Evolutionary conservation across 192 early-diverging fungal species (phyloP).

Genomic region (Coemansia sp.): DNA sequence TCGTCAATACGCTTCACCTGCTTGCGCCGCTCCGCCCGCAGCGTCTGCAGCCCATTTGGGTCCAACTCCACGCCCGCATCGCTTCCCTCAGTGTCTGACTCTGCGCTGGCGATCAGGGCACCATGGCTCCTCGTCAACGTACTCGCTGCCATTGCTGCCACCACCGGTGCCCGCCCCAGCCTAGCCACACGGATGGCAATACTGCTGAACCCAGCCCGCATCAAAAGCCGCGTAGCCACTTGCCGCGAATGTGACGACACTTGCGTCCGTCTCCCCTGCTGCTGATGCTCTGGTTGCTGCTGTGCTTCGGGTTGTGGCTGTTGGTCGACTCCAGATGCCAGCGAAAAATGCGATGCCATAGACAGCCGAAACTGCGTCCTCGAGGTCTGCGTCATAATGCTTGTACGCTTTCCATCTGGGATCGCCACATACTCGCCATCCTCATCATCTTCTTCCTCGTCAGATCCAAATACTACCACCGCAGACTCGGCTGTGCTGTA

Average conservation of each 20-base stretch:
- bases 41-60: slow-evolving; percentile 41
- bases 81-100: neutral
- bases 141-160: neutral
- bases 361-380: slow-evolving; percentile 23
- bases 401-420: neutral
- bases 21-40: slow-evolving; percentile 43
- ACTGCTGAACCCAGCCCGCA: slow-evolving; percentile 53
- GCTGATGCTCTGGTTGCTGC: slow-evolving; percentile 6
- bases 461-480: slow-evolving; percentile 4
- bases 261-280: neutral
- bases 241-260: slow-evolving; percentile 36
- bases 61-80: slow-evolving; percentile 31
- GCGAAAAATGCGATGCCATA: slow-evolving; percentile 28
- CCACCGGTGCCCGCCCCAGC: slow-evolving; percentile 10
- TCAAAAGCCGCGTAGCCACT: slow-evolving; percentile 49
- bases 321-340: slow-evolving; percentile 16
- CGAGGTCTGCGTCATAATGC: slow-evolving; percentile 7
- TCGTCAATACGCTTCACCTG: slow-evolving; percentile 46
- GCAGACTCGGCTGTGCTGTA: slow-evolving; percentile 31
- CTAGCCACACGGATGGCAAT: slow-evolving; percentile 50
- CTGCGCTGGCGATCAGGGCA: neutral
- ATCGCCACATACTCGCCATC: slow-evolving; percentile 6
- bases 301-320: neutral
- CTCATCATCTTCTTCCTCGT: neutral
- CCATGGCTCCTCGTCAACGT: neutral